Conservation (phyloP, 441 rosid genomes). For the Metrosideros polymorpha region DNA sequence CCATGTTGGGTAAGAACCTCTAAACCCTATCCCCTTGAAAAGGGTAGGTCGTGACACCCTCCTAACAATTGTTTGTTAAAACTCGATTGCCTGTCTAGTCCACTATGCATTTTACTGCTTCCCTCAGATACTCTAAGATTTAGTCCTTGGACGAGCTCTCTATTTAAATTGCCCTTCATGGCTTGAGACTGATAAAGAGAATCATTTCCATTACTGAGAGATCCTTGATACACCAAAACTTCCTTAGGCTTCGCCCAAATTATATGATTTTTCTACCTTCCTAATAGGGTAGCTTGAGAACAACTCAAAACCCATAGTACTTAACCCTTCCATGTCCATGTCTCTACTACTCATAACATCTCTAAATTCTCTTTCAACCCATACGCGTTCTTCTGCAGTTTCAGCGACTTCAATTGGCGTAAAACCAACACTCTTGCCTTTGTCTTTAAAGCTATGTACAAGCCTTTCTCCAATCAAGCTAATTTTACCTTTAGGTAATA, state of each 20-base stretch:
- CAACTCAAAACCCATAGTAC: no score
- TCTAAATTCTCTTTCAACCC: no score
- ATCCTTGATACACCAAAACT: conserved; percentile 47
- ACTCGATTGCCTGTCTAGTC: conserved; percentile 61
- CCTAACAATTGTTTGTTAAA: conserved; percentile 32
- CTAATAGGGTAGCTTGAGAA: no score
- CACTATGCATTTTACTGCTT: conserved; percentile 44
- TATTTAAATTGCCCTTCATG: conserved; percentile 29
- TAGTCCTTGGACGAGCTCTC: conserved; percentile 36
- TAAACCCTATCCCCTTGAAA: no score
- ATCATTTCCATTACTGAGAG: conserved; percentile 62
- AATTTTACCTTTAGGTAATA: conserved; percentile 10
- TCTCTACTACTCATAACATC: no score
- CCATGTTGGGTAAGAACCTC: no score
- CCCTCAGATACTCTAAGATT: conserved; percentile 30
- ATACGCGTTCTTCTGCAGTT: no score
- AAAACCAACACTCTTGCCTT: conserved; percentile 55
- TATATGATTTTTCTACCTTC: no score
- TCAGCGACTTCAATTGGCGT: conserved; percentile 17
- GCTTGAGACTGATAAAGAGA: conserved; percentile 43
- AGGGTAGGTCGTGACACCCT: no score
- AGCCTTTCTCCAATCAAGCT: conserved; percentile 19
- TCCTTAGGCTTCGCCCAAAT: no score
- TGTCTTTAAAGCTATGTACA: conserved; percentile 37
- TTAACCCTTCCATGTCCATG: no score